Conservation (phyloP, 805 yeast genomes). For the Schwanniomyces vanrijiae region DNA sequence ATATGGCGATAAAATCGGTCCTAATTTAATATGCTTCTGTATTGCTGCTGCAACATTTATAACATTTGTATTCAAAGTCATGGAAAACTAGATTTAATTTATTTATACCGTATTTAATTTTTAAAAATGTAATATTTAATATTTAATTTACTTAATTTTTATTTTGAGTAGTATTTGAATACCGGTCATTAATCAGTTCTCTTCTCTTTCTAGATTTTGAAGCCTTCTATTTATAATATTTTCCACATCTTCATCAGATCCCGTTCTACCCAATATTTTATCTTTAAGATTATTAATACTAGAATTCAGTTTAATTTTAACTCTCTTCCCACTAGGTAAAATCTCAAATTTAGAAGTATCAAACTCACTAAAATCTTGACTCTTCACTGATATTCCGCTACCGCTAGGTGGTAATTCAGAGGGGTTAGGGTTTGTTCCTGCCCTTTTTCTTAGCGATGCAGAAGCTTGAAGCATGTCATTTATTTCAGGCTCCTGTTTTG, state of each 20-base stretch:
- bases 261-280: constrained; percentile 30
- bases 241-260: constrained; percentile 46
- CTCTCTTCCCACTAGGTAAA: constrained; percentile 72
- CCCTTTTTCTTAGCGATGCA: constrained; percentile 45
- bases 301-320: constrained; percentile 36
- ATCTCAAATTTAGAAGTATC: constrained; percentile 47
- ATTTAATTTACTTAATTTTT: background rate
- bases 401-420: constrained; percentile 54
- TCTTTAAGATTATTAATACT: constrained; percentile 31
- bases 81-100: constrained; percentile 22
- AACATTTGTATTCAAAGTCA: constrained; percentile 54
- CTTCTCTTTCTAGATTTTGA: constrained; percentile 8
- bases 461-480: constrained; percentile 31
- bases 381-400: constrained; percentile 26
- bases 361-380: constrained; percentile 31
- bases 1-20: constrained; percentile 88
- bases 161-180: background rate
- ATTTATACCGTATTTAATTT: background rate
- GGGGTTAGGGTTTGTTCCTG: constrained; percentile 46
- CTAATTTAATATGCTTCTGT: constrained; percentile 75
- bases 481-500: background rate
- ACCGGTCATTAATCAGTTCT: background rate
- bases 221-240: constrained; percentile 55
- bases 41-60: constrained; percentile 67
- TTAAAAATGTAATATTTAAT: background rate